A percentile compares a stretch with the other conserved stretches of the same genome.
Evolutionary conservation across 768 basidiomycete species (phyloP).

Genomic region (Sutorius australiensis): DNA sequence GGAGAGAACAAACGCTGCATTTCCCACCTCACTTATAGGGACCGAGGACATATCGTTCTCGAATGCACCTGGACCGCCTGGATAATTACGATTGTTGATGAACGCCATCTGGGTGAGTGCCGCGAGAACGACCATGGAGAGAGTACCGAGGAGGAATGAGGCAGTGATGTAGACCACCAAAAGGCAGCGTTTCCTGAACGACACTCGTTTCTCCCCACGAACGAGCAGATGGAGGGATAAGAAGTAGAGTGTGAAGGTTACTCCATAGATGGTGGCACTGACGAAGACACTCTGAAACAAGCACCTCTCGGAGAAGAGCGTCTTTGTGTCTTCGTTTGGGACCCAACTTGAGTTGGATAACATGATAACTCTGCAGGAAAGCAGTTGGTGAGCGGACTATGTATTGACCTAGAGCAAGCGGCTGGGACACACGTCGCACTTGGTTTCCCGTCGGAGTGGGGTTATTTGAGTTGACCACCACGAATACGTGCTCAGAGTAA

Average conservation of each 20-base stretch:
- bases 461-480: no score
- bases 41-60: constrained; percentile 19
- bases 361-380: constrained; percentile 1
- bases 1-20: constrained; percentile 5
- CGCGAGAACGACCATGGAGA: constrained; percentile 16
- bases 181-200: constrained; percentile 3
- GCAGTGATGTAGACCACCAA: constrained; percentile 4
- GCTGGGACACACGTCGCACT: not conserved
- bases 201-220: not conserved
- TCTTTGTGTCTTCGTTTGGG: constrained; percentile 7
- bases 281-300: constrained; percentile 18
- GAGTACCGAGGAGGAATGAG: constrained; percentile 9
- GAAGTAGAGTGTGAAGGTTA: constrained; percentile 2
- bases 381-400: not conserved
- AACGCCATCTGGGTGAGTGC: constrained; percentile 28
- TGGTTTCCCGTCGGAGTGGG: no score
- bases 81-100: constrained; percentile 31
- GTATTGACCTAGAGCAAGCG: no score
- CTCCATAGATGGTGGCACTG: constrained; percentile 10
- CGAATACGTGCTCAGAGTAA: no score
- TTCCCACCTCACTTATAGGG: constrained; percentile 15
- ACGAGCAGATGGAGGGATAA: constrained; percentile 10
- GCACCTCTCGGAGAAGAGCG: constrained; percentile 16
- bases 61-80: constrained; percentile 29
- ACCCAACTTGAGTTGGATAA: constrained; percentile 18